Percentiles rank a stretch among this genome's conserved stretches.
Evolutionary conservation across 2,329 filamentous ascomycete species (phyloP).

Genomic region (Orbilia blumenaviensis): DNA sequence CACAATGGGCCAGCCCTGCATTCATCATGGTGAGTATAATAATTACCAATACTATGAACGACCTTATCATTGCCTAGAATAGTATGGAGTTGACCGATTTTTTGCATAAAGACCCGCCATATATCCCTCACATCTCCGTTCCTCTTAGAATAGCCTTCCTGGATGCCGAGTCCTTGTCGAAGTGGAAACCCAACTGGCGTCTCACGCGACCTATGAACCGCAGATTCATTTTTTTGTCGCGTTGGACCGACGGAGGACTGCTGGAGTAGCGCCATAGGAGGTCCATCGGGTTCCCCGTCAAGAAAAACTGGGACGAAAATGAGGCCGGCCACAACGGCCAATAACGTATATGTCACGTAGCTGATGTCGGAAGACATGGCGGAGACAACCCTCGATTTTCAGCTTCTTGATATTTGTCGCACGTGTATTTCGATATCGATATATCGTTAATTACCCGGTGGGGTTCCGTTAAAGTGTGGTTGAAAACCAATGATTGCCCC

Average conservation of each 20-base stretch:
- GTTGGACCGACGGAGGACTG: conserved; percentile 82
- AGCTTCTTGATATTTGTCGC: conserved; percentile 7
- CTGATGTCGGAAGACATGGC: conserved; percentile 47
- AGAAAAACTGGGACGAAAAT: conserved; percentile 75
- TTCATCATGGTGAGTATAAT: neutral
- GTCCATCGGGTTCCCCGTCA: conserved; percentile 83
- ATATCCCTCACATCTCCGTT: conserved; percentile 91
- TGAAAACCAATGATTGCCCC: neutral
- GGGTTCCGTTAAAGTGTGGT: conserved; percentile 1
- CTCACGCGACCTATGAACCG: conserved; percentile 83
- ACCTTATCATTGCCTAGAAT: conserved; percentile 75
- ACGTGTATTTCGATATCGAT: neutral
- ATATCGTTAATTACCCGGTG: neutral
- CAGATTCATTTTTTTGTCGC: conserved; percentile 83
- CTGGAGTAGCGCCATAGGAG: conserved; percentile 87
- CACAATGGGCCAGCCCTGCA: too few species aligned
- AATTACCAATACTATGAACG: conserved; percentile 49
- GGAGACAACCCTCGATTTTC: conserved; percentile 1
- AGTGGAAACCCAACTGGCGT: conserved; percentile 86
- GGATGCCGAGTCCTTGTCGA: conserved; percentile 70
- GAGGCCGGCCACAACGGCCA: conserved; percentile 73
- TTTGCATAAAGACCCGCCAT: conserved; percentile 76
- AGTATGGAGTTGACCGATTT: conserved; percentile 60
- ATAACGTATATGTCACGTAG: conserved; percentile 69
- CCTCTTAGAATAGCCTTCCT: conserved; percentile 64